phyloP scores from a whole-genome alignment of 768 basidiomycete genomes.

The Xerocomellus chrysenteron region DNA sequence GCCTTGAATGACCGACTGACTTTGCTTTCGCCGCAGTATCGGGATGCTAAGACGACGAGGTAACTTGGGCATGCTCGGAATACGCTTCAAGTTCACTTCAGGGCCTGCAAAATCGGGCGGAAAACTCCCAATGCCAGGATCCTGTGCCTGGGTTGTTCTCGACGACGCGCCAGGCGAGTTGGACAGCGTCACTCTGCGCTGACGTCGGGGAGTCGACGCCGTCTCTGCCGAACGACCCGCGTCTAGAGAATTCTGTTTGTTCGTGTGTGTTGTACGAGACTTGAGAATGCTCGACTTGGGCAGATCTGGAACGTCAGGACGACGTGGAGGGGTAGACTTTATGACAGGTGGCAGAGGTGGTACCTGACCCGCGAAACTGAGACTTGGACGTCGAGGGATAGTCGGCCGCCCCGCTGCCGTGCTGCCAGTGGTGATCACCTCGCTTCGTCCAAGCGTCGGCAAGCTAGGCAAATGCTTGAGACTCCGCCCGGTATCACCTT shows the following conservation, averaged over 20 bases:
- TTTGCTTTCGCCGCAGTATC: conserved; percentile 29
- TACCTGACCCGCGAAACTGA: background rate
- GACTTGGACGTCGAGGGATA: conserved; percentile 15
- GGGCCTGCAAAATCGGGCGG: background rate
- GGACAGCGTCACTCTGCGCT: conserved; percentile 24
- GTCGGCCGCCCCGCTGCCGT: background rate
- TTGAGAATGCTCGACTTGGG: conserved; percentile 19
- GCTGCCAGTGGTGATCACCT: background rate
- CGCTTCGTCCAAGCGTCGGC: conserved; percentile 16
- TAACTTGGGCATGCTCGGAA: conserved; percentile 23
- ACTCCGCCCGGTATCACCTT: conserved; percentile 4
- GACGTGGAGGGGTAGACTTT: conserved; percentile 1
- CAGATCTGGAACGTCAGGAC: conserved; percentile 2
- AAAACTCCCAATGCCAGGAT: background rate
- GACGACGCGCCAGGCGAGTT: conserved; percentile 7
- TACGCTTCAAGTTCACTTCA: conserved; percentile 9
- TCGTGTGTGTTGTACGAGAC: conserved; percentile 1
- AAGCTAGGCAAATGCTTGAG: conserved; percentile 28
- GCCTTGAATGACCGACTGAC: conserved; percentile 6
- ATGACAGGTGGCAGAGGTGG: background rate
- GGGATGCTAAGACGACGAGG: conserved; percentile 31
- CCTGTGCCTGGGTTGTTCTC: background rate
- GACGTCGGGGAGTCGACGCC: conserved; percentile 2
- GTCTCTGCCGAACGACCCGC: background rate
- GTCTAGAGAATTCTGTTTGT: conserved; percentile 6